phyloP scores from a whole-genome alignment of 2,329 filamentous ascomycete genomes.

The Colletotrichum lentis region DNA sequence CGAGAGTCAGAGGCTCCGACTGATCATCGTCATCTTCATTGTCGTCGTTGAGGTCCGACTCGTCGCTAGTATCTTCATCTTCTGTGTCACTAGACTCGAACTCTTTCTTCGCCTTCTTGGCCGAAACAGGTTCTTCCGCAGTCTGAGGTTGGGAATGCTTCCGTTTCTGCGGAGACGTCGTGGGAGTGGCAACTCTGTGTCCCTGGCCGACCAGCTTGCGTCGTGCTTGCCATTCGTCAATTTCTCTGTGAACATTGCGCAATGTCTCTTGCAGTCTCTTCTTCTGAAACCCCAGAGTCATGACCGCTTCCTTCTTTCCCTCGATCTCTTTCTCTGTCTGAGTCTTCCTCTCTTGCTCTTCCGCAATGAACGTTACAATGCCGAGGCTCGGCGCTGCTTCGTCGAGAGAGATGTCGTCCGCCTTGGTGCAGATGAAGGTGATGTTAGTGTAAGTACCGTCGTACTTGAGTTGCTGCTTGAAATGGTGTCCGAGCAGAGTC shows the following conservation, averaged over 20 bases:
- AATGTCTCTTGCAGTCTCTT: background rate
- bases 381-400: constrained; percentile 49
- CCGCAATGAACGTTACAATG: background rate
- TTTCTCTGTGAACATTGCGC: background rate
- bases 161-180: constrained; percentile 15
- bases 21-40: background rate
- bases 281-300: background rate
- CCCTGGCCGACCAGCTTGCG: constrained; percentile 3
- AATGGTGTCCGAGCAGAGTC: constrained; percentile 62
- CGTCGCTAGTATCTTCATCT: constrained; percentile 7
- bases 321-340: background rate
- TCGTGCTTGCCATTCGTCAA: constrained; percentile 1
- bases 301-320: background rate
- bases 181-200: background rate
- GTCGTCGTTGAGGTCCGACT: background rate
- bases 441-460: constrained; percentile 63
- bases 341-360: background rate
- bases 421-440: constrained; percentile 70
- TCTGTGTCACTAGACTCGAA: constrained; percentile 7
- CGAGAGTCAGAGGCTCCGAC: background rate
- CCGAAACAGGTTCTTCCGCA: no score
- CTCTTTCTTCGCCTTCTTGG: constrained; percentile 31
- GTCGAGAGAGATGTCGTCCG: constrained; percentile 61
- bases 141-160: background rate
- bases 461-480: constrained; percentile 67